Evolutionary conservation across 1,284 basidiomycete genomes (phyloP).

Genomic region (Cutaneotrichosporon spelunceum): DNA sequence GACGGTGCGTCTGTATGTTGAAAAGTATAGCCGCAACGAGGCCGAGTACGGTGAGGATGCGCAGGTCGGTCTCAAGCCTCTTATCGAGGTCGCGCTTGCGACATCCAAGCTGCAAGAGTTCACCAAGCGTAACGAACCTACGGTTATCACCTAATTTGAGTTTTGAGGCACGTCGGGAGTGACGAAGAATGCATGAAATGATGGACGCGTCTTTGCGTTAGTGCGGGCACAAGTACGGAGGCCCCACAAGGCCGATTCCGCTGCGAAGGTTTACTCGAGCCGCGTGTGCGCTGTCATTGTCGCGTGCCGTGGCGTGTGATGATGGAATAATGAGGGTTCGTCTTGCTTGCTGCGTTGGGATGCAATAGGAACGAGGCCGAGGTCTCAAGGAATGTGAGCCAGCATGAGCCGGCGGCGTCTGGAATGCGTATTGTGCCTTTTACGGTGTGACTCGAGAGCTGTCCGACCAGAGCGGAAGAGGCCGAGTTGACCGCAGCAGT

Average conservation of each 20-base stretch:
- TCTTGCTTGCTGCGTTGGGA: neutral
- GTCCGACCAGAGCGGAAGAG: no score
- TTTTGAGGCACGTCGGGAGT: neutral
- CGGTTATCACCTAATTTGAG: conserved; percentile 76
- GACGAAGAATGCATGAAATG: conserved; percentile 5
- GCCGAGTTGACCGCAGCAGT: no score
- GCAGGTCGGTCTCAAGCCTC: conserved; percentile 83
- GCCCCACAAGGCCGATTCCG: neutral
- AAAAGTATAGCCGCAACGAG: conserved; percentile 82
- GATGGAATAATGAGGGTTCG: neutral
- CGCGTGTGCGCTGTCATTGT: neutral
- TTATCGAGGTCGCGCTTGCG: conserved; percentile 89
- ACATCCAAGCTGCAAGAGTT: conserved; percentile 81
- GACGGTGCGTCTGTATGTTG: conserved; percentile 86
- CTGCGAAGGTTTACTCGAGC: neutral
- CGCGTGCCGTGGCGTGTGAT: neutral
- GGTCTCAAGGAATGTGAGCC: neutral
- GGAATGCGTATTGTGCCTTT: neutral
- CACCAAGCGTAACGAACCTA: conserved; percentile 82
- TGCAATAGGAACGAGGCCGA: neutral
- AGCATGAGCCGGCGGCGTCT: neutral
- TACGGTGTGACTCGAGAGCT: no score
- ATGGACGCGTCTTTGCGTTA: neutral
- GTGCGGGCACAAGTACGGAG: neutral
- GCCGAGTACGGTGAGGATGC: conserved; percentile 72